Percentiles rank a stretch among this genome's conserved stretches.
Conservation (phyloP, 1,139 yeast genomes). For the Debaryomyces udenii region DNA sequence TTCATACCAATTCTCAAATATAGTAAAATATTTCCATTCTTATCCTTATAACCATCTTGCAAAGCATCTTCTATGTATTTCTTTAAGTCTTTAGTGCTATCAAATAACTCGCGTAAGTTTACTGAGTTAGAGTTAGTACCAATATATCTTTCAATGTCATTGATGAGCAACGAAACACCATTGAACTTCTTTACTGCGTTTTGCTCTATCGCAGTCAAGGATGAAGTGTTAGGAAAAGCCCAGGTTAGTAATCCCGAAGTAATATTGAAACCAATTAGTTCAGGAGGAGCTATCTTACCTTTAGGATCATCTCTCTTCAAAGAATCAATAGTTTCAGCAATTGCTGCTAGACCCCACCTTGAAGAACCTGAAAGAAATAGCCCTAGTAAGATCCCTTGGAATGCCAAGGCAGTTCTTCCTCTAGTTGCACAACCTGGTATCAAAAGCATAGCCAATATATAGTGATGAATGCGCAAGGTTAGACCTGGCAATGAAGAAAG, state of each 20-base stretch:
- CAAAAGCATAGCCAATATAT: conserved; percentile 74
- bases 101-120: conserved; percentile 43
- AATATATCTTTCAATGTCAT: conserved; percentile 77
- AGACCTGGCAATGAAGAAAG: conserved; percentile 66
- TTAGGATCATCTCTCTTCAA: conserved; percentile 77
- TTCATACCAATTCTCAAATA: conserved; percentile 60
- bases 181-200: conserved; percentile 26
- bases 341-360: conserved; percentile 92
- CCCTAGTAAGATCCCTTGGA: conserved; percentile 86
- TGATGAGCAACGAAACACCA: conserved; percentile 66
- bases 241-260: conserved; percentile 39
- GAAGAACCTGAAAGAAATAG: conserved; percentile 82
- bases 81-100: conserved; percentile 37
- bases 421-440: conserved; percentile 88
- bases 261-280: conserved; percentile 39
- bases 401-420: conserved; percentile 66
- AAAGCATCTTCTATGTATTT: conserved; percentile 34
- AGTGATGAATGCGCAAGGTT: conserved; percentile 84
- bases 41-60: conserved; percentile 23
- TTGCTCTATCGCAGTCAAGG: conserved; percentile 12
- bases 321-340: conserved; percentile 74
- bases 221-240: conserved; percentile 22
- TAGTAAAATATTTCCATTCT: conserved; percentile 39
- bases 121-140: conserved; percentile 49
- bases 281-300: conserved; percentile 63